Evolutionary conservation across 2,329 filamentous ascomycete species (phyloP).

Genomic region (Penicillium sp.): DNA sequence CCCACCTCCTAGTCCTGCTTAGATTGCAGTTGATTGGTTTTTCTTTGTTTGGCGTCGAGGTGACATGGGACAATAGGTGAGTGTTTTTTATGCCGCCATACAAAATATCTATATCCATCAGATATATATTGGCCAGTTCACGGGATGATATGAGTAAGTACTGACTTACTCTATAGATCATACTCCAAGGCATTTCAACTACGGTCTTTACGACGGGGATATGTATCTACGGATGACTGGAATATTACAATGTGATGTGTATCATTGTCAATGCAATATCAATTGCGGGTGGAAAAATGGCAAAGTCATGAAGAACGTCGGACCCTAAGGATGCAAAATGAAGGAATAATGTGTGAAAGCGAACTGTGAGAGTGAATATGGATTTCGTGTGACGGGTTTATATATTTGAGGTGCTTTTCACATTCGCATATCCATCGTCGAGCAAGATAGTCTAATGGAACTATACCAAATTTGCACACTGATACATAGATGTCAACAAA

Average conservation of each 20-base stretch:
- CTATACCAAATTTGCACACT: not conserved
- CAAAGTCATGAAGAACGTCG: not conserved
- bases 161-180: not conserved
- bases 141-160: not conserved
- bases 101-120: not conserved
- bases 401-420: not conserved
- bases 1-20: constrained; percentile 42
- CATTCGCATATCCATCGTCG: not conserved
- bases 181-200: not conserved
- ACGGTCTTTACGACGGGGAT: not conserved
- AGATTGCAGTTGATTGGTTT: constrained; percentile 3
- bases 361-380: not conserved
- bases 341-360: not conserved
- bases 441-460: not conserved
- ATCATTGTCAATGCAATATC: not conserved
- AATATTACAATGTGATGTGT: not conserved
- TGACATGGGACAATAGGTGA: constrained; percentile 14
- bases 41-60: constrained; percentile 17
- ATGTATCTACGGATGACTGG: not conserved
- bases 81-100: not conserved
- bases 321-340: not conserved
- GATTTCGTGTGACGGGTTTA: not conserved
- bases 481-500: not conserved
- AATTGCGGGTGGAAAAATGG: not conserved
- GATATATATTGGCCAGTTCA: not conserved